phyloP scores from a whole-genome alignment of 495 filamentous ascomycete genomes.

The Neurospora cerealis region DNA sequence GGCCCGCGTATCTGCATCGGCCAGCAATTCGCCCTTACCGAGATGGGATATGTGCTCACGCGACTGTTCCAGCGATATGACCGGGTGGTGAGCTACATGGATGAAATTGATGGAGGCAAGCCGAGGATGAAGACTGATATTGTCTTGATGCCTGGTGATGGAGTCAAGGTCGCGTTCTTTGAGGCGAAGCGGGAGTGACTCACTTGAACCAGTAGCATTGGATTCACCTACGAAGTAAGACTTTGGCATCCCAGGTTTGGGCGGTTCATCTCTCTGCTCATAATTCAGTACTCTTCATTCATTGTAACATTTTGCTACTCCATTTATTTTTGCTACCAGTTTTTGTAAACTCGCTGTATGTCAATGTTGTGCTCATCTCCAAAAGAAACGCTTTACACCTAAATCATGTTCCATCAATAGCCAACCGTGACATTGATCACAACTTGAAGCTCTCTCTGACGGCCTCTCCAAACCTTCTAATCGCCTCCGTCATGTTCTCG shows the following conservation, averaged over 20 bases:
- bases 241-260: background rate
- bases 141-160: slow-evolving; percentile 52
- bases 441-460: slow-evolving; percentile 55
- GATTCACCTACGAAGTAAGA: background rate
- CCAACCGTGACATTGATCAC: background rate
- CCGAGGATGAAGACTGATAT: slow-evolving; percentile 55
- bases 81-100: slow-evolving; percentile 42
- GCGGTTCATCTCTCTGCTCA: background rate
- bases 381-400: background rate
- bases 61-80: slow-evolving; percentile 63
- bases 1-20: slow-evolving; percentile 85
- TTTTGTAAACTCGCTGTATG: background rate
- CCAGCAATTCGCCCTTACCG: slow-evolving; percentile 72
- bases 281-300: background rate
- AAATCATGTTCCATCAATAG: background rate
- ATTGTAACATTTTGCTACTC: background rate
- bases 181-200: slow-evolving; percentile 23
- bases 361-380: background rate
- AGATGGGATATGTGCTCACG: slow-evolving; percentile 67
- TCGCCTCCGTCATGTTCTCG: slow-evolving; percentile 69
- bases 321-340: background rate
- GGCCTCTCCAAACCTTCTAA: slow-evolving; percentile 62
- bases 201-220: background rate
- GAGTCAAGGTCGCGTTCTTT: slow-evolving; percentile 52
- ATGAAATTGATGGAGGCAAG: slow-evolving; percentile 32